Evolutionary conservation across 805 yeast genomes (phyloP).

Genomic region (Saturnispora besseyi): DNA sequence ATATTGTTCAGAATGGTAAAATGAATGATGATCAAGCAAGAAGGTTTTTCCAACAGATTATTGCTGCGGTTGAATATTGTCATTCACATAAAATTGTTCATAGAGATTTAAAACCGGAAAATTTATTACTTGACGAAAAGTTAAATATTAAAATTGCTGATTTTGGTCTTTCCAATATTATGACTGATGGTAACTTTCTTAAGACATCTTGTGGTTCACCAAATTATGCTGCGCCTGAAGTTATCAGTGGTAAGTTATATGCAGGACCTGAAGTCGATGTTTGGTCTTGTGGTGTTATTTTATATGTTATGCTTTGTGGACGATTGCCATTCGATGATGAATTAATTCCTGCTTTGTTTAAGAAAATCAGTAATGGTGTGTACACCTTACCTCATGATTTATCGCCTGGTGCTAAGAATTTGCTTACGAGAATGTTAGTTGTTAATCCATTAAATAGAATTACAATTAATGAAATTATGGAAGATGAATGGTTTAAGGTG

Average conservation of each 20-base stretch:
- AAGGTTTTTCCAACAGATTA: slow-evolving; percentile 90
- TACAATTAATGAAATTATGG: slow-evolving; percentile 84
- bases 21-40: slow-evolving; percentile 90
- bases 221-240: slow-evolving; percentile 97
- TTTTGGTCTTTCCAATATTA: slow-evolving; percentile 87
- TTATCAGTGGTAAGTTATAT: slow-evolving; percentile 84
- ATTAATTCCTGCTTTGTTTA: slow-evolving; percentile 87
- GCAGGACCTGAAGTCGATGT: slow-evolving; percentile 99
- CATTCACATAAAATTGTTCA: slow-evolving; percentile 95
- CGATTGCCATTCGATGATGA: slow-evolving; percentile 95
- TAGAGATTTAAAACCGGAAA: slow-evolving; percentile 94
- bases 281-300: slow-evolving; percentile 94
- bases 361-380: slow-evolving; percentile 87
- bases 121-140: slow-evolving; percentile 78
- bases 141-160: slow-evolving; percentile 93
- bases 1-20: slow-evolving; percentile 87
- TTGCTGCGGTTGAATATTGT: slow-evolving; percentile 93
- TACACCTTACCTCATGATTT: slow-evolving; percentile 83
- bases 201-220: slow-evolving; percentile 96
- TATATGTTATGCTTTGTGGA: slow-evolving; percentile 94
- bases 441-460: slow-evolving; percentile 92
- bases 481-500: slow-evolving; percentile 87
- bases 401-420: slow-evolving; percentile 74
- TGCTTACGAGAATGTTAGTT: slow-evolving; percentile 83
- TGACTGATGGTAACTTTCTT: slow-evolving; percentile 95